Conservation (phyloP, 768 basidiomycete genomes). For the Clitopilus hobsonii region DNA sequence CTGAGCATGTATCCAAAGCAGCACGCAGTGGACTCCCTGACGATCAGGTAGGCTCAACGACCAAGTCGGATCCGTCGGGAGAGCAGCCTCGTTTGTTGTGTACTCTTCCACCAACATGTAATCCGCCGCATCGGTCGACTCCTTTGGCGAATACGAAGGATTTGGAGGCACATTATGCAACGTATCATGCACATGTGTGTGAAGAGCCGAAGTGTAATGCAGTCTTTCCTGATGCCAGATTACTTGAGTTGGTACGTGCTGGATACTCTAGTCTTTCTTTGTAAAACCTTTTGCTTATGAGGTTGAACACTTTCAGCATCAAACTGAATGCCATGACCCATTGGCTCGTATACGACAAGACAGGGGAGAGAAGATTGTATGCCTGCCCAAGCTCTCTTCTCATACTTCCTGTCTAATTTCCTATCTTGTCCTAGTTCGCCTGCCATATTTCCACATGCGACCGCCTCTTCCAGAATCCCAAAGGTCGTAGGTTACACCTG, state of each 20-base stretch:
- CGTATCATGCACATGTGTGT: constrained; percentile 81
- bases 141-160: constrained; percentile 61
- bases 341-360: constrained; percentile 72
- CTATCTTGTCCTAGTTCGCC: too few relatives aligned
- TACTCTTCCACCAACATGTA: constrained; percentile 81
- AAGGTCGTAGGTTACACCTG: constrained; percentile 73
- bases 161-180: constrained; percentile 80
- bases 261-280: too few relatives aligned
- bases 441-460: constrained; percentile 65
- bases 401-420: too few relatives aligned
- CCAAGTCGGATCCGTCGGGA: neutral
- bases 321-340: constrained; percentile 87
- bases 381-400: constrained; percentile 20
- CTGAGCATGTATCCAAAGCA: constrained; percentile 18
- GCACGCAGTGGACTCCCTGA: constrained; percentile 19
- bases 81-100: constrained; percentile 45
- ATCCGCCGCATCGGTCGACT: constrained; percentile 47
- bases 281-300: too few relatives aligned
- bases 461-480: constrained; percentile 65
- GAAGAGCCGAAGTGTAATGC: constrained; percentile 63
- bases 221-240: constrained; percentile 80
- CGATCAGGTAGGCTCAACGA: constrained; percentile 1
- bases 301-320: constrained; percentile 57
- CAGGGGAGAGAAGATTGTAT: constrained; percentile 81
- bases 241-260: constrained; percentile 81